Evolutionary conservation across 83 land plant genomes (phyloP), one percentile per base, ranked within the genome.

Genomic region (Thuja plicata): DNA sequence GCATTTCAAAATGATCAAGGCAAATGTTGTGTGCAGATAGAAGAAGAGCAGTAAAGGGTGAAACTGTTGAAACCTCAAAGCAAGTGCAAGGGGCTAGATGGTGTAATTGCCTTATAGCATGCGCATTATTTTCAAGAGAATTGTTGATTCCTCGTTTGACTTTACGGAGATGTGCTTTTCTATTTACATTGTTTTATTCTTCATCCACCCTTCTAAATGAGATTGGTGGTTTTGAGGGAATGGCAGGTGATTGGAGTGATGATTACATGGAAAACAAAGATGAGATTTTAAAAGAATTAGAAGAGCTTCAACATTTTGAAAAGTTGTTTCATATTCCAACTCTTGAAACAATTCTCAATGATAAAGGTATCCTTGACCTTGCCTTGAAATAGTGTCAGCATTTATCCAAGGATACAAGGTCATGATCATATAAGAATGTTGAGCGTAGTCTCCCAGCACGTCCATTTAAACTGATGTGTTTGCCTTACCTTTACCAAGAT

Each of bases 401-500:
- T 89, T 91, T 96, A 5, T 43, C 43, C 37, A 76, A 82, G 78
- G 94, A 90, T 45, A 90, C 91, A 90, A 91, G 90, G 70, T 78
- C n/a, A 57, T 89, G 90, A 71, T 86, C 86, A 38, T 84, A 84
- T 90, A 86, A 86, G 43, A 74, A 87, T 52, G 60, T 90, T 41
- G 89, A 95, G 45, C 87, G 91, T 60, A 90, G 87, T 21, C 91
- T 90, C 11, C 93, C 97, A n/a, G 99, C 97, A 35, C 94, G 94
- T 84, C 98, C 98, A 38, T 97, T 98, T 87, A 89, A 89, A 87
- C 85, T 98, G 91, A 94, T 98, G 95, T 94, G 85, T 52, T 84
- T 98, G 32, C 99, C 99, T 70, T 91, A 90, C 71, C 87, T 97
- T 48, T 98, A 97, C 88, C 98, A 98, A 84, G 97, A 96, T 89